Conservation (phyloP, 2,329 filamentous ascomycete species). For the Alternaria gansuensis region DNA sequence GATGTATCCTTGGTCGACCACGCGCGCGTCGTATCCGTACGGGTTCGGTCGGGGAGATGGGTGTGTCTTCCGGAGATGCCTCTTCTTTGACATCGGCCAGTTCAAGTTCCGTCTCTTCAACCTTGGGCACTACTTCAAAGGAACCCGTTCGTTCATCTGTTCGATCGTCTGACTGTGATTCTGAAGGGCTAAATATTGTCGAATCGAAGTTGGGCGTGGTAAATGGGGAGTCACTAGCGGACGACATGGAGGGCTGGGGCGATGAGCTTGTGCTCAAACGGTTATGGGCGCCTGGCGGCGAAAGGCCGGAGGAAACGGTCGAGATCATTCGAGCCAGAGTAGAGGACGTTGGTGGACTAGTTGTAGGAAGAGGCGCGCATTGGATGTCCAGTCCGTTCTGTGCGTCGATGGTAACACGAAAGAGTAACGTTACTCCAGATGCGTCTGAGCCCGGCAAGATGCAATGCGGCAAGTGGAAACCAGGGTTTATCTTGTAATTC, state of each 20-base stretch:
- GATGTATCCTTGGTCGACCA: constrained; percentile 84
- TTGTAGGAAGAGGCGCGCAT: constrained; percentile 36
- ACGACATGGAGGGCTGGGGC: constrained; percentile 53
- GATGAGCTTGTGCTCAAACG: constrained; percentile 54
- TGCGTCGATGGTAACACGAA: constrained; percentile 17
- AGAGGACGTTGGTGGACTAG: constrained; percentile 30
- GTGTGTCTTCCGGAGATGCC: constrained; percentile 42
- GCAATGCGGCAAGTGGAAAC: constrained; percentile 23
- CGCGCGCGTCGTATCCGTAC: constrained; percentile 59
- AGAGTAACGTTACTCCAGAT: constrained; percentile 9
- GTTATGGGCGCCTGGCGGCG: constrained; percentile 44
- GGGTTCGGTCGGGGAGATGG: constrained; percentile 49
- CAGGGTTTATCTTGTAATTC: constrained; percentile 19
- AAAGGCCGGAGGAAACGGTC: constrained; percentile 47
- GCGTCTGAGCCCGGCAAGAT: constrained; percentile 13
- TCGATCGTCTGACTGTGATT: constrained; percentile 41
- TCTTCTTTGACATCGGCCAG: constrained; percentile 52
- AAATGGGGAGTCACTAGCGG: constrained; percentile 52
- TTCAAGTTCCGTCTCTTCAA: constrained; percentile 62
- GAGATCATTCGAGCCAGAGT: constrained; percentile 48
- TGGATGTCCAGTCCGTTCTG: constrained; percentile 28
- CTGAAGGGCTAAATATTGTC: constrained; percentile 34
- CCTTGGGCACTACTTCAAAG: constrained; percentile 60
- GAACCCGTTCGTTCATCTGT: constrained; percentile 36
- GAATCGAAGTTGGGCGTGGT: constrained; percentile 50